Conservation (phyloP, 371 early-diverging fungal genomes). For the Apophysomyces variabilis region DNA sequence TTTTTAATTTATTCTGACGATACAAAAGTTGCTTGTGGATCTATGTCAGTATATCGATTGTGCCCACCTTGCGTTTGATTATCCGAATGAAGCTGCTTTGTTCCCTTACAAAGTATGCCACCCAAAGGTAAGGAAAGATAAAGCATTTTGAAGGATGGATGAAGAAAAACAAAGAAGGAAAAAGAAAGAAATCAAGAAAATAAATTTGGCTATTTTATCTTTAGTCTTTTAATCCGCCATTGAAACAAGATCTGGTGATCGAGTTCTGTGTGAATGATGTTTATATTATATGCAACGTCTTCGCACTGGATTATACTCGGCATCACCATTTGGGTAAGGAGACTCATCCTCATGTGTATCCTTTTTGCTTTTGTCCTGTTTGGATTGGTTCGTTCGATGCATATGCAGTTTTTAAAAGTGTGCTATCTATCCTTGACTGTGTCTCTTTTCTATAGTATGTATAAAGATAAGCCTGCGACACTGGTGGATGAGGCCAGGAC, state of each 20-base stretch:
- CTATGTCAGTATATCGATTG: slow-evolving; percentile 40
- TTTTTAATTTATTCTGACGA: background rate
- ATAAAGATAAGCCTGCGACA: slow-evolving; percentile 46
- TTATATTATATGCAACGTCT: slow-evolving; percentile 42
- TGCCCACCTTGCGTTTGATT: slow-evolving; percentile 46
- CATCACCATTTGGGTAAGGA: slow-evolving; percentile 8
- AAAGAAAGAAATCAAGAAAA: background rate
- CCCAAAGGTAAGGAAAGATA: slow-evolving; percentile 39
- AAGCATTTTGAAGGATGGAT: background rate
- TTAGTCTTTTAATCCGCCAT: slow-evolving; percentile 46
- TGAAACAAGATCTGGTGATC: slow-evolving; percentile 47
- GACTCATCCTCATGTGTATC: slow-evolving; percentile 17
- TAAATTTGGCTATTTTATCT: background rate
- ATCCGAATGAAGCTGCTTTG: slow-evolving; percentile 41
- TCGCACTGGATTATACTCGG: slow-evolving; percentile 33
- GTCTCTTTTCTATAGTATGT: slow-evolving; percentile 25
- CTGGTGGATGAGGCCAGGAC: slow-evolving; percentile 39
- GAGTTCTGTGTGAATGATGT: slow-evolving; percentile 49
- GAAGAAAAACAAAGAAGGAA: no score
- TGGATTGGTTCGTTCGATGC: background rate
- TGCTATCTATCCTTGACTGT: background rate
- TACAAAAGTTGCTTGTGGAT: slow-evolving; percentile 37
- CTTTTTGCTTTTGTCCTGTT: background rate
- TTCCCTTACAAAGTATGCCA: slow-evolving; percentile 58
- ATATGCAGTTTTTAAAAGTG: background rate